Evolutionary conservation across 1,284 basidiomycete species (phyloP).

Genomic region (Pseudozyma thailandica): DNA sequence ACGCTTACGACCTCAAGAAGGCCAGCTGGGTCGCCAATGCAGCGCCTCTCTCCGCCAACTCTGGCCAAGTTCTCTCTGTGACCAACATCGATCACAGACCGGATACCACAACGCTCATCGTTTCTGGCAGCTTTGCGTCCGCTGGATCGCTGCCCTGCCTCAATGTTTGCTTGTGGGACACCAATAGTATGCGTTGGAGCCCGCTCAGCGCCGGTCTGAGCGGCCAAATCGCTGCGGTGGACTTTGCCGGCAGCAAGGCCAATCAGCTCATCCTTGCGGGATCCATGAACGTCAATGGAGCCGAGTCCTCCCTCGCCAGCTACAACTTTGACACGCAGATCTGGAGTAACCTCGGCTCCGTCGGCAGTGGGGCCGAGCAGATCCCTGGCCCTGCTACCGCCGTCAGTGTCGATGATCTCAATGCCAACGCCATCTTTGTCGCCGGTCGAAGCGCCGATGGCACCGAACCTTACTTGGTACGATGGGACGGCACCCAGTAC

Average conservation of each 20-base stretch:
- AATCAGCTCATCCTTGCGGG: conserved; percentile 71
- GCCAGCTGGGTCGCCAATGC: conserved; percentile 50
- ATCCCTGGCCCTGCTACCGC: conserved; percentile 91
- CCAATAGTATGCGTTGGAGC: conserved; percentile 78
- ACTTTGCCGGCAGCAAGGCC: conserved; percentile 73
- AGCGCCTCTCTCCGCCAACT: conserved; percentile 43
- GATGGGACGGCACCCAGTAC: conserved; percentile 58
- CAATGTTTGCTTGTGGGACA: conserved; percentile 83
- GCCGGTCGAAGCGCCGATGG: conserved; percentile 74
- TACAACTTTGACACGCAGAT: conserved; percentile 77
- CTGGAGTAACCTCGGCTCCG: conserved; percentile 74
- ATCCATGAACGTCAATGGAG: conserved; percentile 76
- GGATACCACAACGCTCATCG: conserved; percentile 77
- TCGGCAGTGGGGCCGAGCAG: conserved; percentile 74
- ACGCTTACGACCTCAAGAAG: conserved; percentile 53
- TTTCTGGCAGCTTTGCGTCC: conserved; percentile 84
- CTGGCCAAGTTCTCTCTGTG: conserved; percentile 73
- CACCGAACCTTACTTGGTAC: conserved; percentile 48
- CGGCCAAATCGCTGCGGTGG: conserved; percentile 82
- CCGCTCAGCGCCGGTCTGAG: conserved; percentile 81
- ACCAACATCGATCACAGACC: conserved; percentile 79
- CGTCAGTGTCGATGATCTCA: conserved; percentile 82
- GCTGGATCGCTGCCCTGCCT: conserved; percentile 82
- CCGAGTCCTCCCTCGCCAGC: conserved; percentile 76
- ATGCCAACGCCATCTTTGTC: conserved; percentile 85